Base-by-base conservation (phyloP, 352 stramenopile genomes). In the Blastocystis sp. region DNA sequence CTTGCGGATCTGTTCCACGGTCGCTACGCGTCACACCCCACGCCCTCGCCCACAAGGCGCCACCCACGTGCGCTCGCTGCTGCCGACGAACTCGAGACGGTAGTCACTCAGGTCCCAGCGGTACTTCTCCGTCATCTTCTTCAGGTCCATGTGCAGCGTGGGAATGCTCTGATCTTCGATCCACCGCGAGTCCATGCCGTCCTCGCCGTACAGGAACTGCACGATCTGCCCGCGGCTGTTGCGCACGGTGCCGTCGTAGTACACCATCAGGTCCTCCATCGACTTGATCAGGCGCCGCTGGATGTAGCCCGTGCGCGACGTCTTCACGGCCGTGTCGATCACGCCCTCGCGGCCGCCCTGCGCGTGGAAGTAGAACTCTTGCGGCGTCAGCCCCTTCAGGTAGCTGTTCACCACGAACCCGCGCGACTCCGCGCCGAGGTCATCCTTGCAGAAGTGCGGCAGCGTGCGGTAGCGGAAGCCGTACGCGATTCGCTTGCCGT, bases 251-350 rank as follows among this genome's bases (percentile, higher is more conserved):
- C 96, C 96, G 92, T 99, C 97, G 91, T 99, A 99, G 76, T 95
- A 92, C 28, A 95, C 95, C 94, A 98, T 98, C 19, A 99, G 94
- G 52, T 96, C 98, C 91, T 99, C 97, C 94, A 99, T 98, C 34
- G 96, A 96, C 92, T 99, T 99, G 19, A 99, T 96, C n/a, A 99
- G 92, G 89, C 97, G 95, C 68, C 97, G 95, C 91, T 99, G 97
- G 89, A 99, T 98, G 90, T 99, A 99, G 57, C 97, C 97, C 40
- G 97, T 99, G 89, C 98, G 95, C 54, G 96, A 95, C 7, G 97
- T 99, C 92, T 99, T 99, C 89, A 98, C 97, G 40, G 97, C 97
- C 21, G 97, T 99, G 94, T 99, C 97, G 92, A 99, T 99, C 71
- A 98, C 92, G 94, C 95, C 97, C 94, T 98, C 96, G 90, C 96